Percentiles rank a stretch among this genome's conserved stretches.
Conservation (phyloP, 2,329 filamentous ascomycete genomes). For the Aureobasidium mangrovei region DNA sequence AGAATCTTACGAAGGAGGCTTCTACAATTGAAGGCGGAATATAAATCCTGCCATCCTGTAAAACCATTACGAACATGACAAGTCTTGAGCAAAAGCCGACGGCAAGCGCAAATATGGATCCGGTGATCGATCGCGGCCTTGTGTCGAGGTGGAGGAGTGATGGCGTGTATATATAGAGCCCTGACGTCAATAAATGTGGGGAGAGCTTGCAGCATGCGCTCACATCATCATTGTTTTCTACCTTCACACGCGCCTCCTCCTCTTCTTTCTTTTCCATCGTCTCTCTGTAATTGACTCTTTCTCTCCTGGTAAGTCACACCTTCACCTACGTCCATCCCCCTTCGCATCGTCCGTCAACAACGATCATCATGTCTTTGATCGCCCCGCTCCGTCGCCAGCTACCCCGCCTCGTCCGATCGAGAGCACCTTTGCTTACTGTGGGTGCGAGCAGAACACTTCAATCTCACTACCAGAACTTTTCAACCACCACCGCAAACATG, state of each 20-base stretch:
- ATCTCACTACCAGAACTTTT: conserved; percentile 4
- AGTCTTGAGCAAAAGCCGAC: conserved; percentile 1
- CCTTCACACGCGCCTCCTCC: conserved; percentile 9
- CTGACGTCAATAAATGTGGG: too few species aligned
- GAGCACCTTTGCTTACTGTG: conserved; percentile 11
- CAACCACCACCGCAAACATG: conserved; percentile 20
- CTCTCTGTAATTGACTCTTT: neutral
- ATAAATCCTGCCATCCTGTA: neutral
- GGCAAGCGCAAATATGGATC: conserved; percentile 1
- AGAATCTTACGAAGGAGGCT: neutral
- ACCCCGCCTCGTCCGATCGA: conserved; percentile 12
- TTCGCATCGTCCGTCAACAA: neutral
- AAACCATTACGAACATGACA: neutral
- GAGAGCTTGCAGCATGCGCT: neutral
- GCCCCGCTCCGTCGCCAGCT: conserved; percentile 17
- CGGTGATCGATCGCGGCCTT: conserved; percentile 2
- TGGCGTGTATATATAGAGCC: neutral
- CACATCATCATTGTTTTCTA: conserved; percentile 14
- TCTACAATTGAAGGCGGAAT: neutral
- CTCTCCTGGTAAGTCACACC: conserved; percentile 6
- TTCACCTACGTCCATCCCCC: neutral
- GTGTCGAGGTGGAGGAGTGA: neutral
- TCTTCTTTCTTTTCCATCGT: conserved; percentile 11
- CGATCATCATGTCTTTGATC: conserved; percentile 14
- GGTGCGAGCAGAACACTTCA: conserved; percentile 7